These are phyloP conservation scores for Blastobotrys capitulatus DNA, from an alignment of 1,139 yeast species.

Conservation along the genomic window DNA sequence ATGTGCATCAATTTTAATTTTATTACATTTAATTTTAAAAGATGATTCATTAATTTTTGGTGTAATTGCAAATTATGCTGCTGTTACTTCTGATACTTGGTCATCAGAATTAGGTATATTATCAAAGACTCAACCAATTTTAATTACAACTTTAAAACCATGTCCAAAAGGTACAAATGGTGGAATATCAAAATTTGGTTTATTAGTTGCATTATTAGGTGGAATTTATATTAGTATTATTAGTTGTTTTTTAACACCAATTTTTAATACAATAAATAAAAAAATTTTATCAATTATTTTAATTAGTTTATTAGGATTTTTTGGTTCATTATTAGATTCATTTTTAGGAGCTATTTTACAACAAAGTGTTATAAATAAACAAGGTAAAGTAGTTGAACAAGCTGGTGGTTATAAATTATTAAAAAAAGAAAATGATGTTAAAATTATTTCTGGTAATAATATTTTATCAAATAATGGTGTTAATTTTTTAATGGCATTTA, in stretches of 20 bases:
- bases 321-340: slow-evolving; percentile 43
- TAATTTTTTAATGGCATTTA: slow-evolving; percentile 36
- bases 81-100: slow-evolving; percentile 46
- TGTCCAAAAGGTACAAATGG: slow-evolving; percentile 50
- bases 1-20: slow-evolving; percentile 31
- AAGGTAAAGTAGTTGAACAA: slow-evolving; percentile 39
- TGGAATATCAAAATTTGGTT: slow-evolving; percentile 40
- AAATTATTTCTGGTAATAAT: slow-evolving; percentile 26
- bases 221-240: slow-evolving; percentile 36
- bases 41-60: slow-evolving; percentile 25
- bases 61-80: slow-evolving; percentile 41
- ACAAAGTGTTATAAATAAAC: slow-evolving; percentile 32
- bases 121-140: slow-evolving; percentile 35
- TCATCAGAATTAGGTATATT: slow-evolving; percentile 47
- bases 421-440: slow-evolving; percentile 11
- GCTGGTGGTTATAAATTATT: slow-evolving; percentile 37
- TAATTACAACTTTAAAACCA: slow-evolving; percentile 39
- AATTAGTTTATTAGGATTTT: slow-evolving; percentile 35
- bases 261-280: slow-evolving; percentile 6
- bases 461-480: slow-evolving; percentile 41
- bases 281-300: slow-evolving; percentile 21
- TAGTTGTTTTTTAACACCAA: slow-evolving; percentile 24
- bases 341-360: slow-evolving; percentile 42
- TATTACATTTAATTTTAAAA: slow-evolving; percentile 17
- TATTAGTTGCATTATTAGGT: slow-evolving; percentile 38